Evolutionary conservation across 1,284 basidiomycete genomes (phyloP), one percentile per base, ranked within the genome.

Genomic region (Melanopsichium pennsylvanicum): DNA sequence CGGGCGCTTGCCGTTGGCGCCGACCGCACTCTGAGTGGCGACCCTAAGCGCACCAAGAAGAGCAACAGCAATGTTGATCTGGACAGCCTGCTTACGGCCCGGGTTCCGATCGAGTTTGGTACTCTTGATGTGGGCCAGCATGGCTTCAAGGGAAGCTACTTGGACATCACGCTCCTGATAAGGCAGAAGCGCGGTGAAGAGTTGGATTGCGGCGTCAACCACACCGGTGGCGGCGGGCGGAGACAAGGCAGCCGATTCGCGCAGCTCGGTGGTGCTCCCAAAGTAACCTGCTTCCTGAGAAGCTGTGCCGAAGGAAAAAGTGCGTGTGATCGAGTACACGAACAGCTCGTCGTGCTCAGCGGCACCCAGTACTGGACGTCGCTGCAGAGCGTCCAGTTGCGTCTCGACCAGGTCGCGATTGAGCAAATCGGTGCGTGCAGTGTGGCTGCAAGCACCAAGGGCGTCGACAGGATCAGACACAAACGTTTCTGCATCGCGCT

Each of bases 341-440:
- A 88, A 86, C 3, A 94, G 84, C 2, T 90, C 87, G 72, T 97
- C 93, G 75, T 96, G 89, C 81, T 97, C 94, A 44, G 88, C 86
- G 2, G 90, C 91, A 10, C 89, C 88, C 9, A 95, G 83, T 45
- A 97, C 87, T 0, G 94, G 93, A 70, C 86, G 88, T 2, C 86
- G 87, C 31, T 91, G 91, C 84, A 90, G 82, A 23, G 85, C 85
- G 73, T 92, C 91, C 56, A 90, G 88, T 19, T 86, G 85, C 43
- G 87, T 88, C 76, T 91, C 93, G 31, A 90, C 87, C 26, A 84
- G 86, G 82, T 92, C 92, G 31, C 90, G 84, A 74, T 93, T 91
- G 66, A 90, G 81, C 72, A 86, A 85, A 62, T 90, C 87, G 23
- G 37, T 32, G 26, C 48, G 58, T n/a, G 68, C 50, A 6, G 58